phyloP scores from a whole-genome alignment of 257 asterid species.

The Nicotiana obtusifolia region DNA sequence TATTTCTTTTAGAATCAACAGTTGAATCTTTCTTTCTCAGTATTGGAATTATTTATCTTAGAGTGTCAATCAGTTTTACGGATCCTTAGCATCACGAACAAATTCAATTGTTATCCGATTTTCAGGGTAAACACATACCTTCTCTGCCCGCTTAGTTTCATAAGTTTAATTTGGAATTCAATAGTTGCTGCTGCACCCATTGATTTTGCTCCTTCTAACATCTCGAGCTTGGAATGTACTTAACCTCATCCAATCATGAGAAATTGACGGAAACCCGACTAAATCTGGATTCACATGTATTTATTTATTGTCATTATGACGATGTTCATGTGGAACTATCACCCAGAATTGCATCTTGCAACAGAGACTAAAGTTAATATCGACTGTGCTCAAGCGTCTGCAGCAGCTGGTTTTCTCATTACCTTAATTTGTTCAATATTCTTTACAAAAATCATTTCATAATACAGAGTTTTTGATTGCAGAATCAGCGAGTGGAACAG shows the following conservation, averaged over 20 bases:
- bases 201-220: not conserved
- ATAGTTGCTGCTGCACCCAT: not conserved
- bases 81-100: no score
- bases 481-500: conserved; percentile 45
- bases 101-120: no score
- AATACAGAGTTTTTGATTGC: conserved; percentile 15
- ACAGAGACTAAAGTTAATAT: not conserved
- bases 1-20: no score
- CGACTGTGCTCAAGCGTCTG: not conserved
- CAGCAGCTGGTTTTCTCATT: not conserved
- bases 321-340: not conserved
- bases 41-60: no score
- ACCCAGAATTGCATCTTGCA: not conserved
- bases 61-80: no score
- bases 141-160: not conserved
- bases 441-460: not conserved
- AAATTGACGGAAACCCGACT: not conserved
- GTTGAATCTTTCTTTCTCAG: no score
- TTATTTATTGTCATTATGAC: not conserved
- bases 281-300: not conserved
- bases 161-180: not conserved
- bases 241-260: not conserved
- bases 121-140: no score
- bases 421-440: not conserved
- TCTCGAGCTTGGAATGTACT: not conserved